These are phyloP conservation scores for Cladophialophora immunda DNA, from an alignment of 2,329 filamentous ascomycete species.

Conservation along the genomic window DNA sequence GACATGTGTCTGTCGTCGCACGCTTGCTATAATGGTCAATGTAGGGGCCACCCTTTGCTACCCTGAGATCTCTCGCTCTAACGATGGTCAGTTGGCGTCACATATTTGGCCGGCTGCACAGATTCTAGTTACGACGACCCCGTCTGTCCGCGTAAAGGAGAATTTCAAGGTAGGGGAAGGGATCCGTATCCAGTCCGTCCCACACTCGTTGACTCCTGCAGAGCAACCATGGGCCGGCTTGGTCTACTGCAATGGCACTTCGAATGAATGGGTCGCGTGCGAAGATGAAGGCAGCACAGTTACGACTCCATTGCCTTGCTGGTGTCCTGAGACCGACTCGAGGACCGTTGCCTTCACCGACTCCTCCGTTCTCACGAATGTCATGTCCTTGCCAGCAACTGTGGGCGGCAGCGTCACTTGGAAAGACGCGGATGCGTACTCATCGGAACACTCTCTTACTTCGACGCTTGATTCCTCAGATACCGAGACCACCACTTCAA, in stretches of 20 bases:
- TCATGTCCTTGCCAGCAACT: conserved; percentile 32
- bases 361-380: conserved; percentile 27
- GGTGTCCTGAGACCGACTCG: conserved; percentile 30
- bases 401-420: conserved; percentile 29
- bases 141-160: conserved; percentile 37
- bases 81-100: conserved; percentile 33
- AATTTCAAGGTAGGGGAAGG: conserved; percentile 20
- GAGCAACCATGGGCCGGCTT: conserved; percentile 37
- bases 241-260: conserved; percentile 38
- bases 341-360: conserved; percentile 34
- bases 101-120: conserved; percentile 41
- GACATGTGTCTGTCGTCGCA: conserved; percentile 38
- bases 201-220: conserved; percentile 5
- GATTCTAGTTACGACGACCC: conserved; percentile 37
- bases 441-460: conserved; percentile 24
- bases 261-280: conserved; percentile 37
- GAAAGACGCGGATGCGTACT: conserved; percentile 27
- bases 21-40: conserved; percentile 40
- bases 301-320: conserved; percentile 32
- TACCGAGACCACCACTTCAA: conserved; percentile 14
- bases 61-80: conserved; percentile 10
- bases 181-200: background rate
- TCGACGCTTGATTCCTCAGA: conserved; percentile 3
- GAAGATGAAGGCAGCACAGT: conserved; percentile 31
- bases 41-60: conserved; percentile 5